Conservation (phyloP, 2,329 filamentous ascomycete genomes). For the Neofusicoccum umdonicola region DNA sequence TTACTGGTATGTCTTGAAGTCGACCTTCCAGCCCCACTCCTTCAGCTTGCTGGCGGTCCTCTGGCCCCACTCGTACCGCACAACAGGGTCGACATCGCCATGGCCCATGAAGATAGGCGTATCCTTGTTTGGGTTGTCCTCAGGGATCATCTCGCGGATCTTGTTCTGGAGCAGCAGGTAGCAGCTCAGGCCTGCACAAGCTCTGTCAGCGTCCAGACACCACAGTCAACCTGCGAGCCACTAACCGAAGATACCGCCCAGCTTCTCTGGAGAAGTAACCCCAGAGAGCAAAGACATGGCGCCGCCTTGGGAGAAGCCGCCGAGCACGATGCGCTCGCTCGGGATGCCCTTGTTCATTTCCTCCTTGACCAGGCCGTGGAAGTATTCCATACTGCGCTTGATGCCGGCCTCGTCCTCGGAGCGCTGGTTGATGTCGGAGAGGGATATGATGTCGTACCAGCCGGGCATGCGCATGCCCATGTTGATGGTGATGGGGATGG, state of each 20-base stretch:
- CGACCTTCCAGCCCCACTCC: constrained; percentile 68
- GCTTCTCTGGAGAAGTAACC: constrained; percentile 68
- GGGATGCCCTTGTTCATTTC: constrained; percentile 81
- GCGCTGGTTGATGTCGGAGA: constrained; percentile 45
- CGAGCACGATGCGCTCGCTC: constrained; percentile 78
- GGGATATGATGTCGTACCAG: constrained; percentile 72
- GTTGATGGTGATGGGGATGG: constrained; percentile 82
- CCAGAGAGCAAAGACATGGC: constrained; percentile 82
- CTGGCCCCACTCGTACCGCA: constrained; percentile 67
- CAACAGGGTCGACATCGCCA: constrained; percentile 73
- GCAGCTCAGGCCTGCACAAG: constrained; percentile 59
- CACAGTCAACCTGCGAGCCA: not conserved
- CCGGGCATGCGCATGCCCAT: constrained; percentile 77
- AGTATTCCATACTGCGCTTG: constrained; percentile 67
- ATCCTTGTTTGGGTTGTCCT: constrained; percentile 60
- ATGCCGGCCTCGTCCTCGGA: constrained; percentile 72
- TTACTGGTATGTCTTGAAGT: constrained; percentile 73
- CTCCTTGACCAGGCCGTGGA: constrained; percentile 74
- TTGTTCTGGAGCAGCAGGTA: constrained; percentile 73
- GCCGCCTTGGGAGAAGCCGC: constrained; percentile 82
- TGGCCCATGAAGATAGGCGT: constrained; percentile 90
- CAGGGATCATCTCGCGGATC: constrained; percentile 49
- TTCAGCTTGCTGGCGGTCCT: constrained; percentile 66
- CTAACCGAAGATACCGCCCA: constrained; percentile 76
- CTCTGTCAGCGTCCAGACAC: not conserved